Evolutionary conservation across 2,329 filamentous ascomycete genomes (phyloP).

Genomic region (Tolypocladium pustulatum): DNA sequence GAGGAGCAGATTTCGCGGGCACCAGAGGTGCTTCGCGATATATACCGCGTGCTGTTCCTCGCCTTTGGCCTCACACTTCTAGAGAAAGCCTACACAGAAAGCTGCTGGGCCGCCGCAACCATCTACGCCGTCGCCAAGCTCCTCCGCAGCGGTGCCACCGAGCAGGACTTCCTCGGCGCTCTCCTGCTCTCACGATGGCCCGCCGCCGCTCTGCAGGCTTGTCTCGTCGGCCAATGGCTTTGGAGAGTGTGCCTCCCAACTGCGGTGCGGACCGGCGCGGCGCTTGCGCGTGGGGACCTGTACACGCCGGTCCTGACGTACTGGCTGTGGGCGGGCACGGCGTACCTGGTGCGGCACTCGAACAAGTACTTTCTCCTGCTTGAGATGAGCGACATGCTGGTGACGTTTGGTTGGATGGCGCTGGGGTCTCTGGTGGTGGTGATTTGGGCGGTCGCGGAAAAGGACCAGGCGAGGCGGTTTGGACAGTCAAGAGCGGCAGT

Average conservation of each 20-base stretch:
- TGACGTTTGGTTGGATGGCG: conserved; percentile 13
- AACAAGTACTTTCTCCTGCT: conserved; percentile 26
- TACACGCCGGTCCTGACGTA: conserved; percentile 5
- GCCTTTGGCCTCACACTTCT: conserved; percentile 14
- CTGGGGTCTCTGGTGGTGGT: conserved; percentile 13
- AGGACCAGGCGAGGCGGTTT: neutral
- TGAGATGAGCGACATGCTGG: conserved; percentile 23
- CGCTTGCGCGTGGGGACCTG: neutral
- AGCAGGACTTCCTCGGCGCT: conserved; percentile 3
- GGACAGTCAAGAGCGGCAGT: neutral
- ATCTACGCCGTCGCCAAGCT: conserved; percentile 13
- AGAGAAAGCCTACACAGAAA: conserved; percentile 19
- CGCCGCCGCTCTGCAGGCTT: conserved; percentile 8
- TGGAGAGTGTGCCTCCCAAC: neutral
- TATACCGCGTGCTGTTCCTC: conserved; percentile 9
- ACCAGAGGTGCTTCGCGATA: neutral
- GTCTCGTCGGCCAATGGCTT: conserved; percentile 9
- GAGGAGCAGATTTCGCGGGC: neutral
- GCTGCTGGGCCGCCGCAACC: conserved; percentile 15
- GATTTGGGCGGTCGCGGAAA: neutral
- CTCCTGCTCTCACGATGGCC: conserved; percentile 5
- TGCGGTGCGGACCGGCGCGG: neutral
- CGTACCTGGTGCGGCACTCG: conserved; percentile 19
- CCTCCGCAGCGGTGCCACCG: conserved; percentile 4
- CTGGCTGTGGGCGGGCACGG: conserved; percentile 8